Conservation (phyloP, 306 rosid genomes). For the Lithocarpus polystachyus region DNA sequence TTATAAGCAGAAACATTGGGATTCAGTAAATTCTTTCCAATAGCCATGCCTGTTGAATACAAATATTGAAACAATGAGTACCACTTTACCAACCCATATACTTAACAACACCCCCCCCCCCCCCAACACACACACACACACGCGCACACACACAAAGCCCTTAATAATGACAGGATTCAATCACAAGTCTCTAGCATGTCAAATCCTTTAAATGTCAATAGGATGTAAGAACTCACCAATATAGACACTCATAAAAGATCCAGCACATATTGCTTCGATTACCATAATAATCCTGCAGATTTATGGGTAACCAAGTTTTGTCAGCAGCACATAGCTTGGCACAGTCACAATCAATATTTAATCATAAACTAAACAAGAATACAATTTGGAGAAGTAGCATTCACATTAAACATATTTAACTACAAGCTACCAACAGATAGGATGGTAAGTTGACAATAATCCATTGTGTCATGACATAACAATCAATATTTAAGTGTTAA, state of each 20-base stretch:
- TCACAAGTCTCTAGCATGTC: not conserved
- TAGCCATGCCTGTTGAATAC: not conserved
- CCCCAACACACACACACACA: too few relatives aligned
- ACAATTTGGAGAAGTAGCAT: not conserved
- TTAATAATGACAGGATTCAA: not conserved
- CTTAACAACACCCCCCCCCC: too few relatives aligned
- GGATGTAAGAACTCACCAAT: conserved; percentile 49
- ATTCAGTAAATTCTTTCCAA: not conserved
- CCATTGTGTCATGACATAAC: not conserved
- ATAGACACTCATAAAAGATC: conserved; percentile 78
- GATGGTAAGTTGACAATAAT: conserved; percentile 3
- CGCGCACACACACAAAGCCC: not conserved
- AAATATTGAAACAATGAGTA: not conserved
- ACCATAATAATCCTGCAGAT: conserved; percentile 88
- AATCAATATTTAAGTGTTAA: not conserved
- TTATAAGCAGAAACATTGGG: not conserved
- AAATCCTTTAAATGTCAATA: conserved; percentile 3
- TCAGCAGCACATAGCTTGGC: conserved; percentile 15
- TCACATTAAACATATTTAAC: not conserved
- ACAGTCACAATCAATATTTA: conserved; percentile 7
- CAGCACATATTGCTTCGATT: conserved; percentile 79
- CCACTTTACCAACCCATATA: too few relatives aligned
- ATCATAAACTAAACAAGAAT: not conserved
- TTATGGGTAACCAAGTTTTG: conserved; percentile 15
- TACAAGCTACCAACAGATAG: not conserved